Evolutionary conservation across 2,329 filamentous ascomycete genomes (phyloP).

Genomic region (Blastomyces emzantsi): DNA sequence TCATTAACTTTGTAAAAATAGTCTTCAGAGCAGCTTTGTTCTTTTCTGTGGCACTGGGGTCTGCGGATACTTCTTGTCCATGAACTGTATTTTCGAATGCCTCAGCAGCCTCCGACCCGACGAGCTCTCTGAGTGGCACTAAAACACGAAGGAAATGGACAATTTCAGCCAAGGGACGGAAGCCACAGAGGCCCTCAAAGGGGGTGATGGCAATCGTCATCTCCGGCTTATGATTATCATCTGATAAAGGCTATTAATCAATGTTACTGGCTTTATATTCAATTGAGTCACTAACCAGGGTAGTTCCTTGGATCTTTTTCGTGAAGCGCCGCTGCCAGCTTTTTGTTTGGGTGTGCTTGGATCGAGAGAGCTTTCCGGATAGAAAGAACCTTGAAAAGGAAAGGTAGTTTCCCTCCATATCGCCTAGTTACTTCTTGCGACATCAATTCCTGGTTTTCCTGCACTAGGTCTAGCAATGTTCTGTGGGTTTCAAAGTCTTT

Average conservation of each 20-base stretch:
- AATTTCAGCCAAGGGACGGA: slow-evolving; percentile 80
- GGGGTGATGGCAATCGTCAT: slow-evolving; percentile 98
- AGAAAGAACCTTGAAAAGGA: slow-evolving; percentile 95
- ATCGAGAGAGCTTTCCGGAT: slow-evolving; percentile 95
- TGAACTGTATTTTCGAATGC: slow-evolving; percentile 49
- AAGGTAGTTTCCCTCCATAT: slow-evolving; percentile 78
- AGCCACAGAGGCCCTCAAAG: slow-evolving; percentile 93
- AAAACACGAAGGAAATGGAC: slow-evolving; percentile 68
- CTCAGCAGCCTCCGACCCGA: slow-evolving; percentile 46
- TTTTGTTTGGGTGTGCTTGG: slow-evolving; percentile 94
- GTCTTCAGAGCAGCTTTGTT: slow-evolving; percentile 74
- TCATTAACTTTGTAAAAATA: slow-evolving; percentile 73
- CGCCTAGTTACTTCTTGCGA: slow-evolving; percentile 61
- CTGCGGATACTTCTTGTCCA: slow-evolving; percentile 46
- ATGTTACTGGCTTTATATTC: not conserved
- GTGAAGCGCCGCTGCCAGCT: slow-evolving; percentile 81
- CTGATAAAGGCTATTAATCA: slow-evolving; percentile 28
- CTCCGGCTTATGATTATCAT: slow-evolving; percentile 99
- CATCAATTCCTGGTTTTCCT: slow-evolving; percentile 77
- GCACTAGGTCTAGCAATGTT: slow-evolving; percentile 74
- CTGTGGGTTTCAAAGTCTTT: slow-evolving; percentile 78
- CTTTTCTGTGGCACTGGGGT: slow-evolving; percentile 38
- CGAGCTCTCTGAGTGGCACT: slow-evolving; percentile 54
- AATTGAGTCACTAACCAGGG: slow-evolving; percentile 44
- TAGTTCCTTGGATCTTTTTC: slow-evolving; percentile 85